A percentile compares a stretch with the other conserved stretches of the same genome.
These are phyloP conservation scores for Ricinus communis DNA, from an alignment of 345 rosid genomes.

Conservation along the genomic window DNA sequence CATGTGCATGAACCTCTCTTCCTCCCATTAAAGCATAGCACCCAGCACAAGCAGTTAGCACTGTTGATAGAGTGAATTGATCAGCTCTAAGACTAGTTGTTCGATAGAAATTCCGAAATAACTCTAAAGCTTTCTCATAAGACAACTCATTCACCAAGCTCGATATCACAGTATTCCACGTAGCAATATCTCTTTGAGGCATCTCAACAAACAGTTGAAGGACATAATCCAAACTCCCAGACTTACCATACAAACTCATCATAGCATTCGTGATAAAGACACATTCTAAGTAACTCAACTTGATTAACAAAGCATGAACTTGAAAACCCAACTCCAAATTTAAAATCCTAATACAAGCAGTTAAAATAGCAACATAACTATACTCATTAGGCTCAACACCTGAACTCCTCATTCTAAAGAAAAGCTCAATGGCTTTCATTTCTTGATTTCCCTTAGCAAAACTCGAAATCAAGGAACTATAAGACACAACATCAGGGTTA, in stretches of 20 bases:
- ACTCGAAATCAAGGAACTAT: slow-evolving; percentile 59
- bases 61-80: slow-evolving; percentile 55
- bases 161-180: slow-evolving; percentile 76
- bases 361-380: slow-evolving; percentile 53
- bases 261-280: slow-evolving; percentile 63
- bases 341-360: slow-evolving; percentile 46
- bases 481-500: slow-evolving; percentile 67
- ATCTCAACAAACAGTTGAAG: slow-evolving; percentile 64
- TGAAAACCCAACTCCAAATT: slow-evolving; percentile 50
- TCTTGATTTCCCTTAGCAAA: slow-evolving; percentile 54
- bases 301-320: slow-evolving; percentile 50
- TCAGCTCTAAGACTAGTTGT: slow-evolving; percentile 43
- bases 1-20: slow-evolving; percentile 61
- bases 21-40: slow-evolving; percentile 45
- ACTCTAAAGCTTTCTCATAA: slow-evolving; percentile 45
- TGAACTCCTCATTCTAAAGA: slow-evolving; percentile 53
- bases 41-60: slow-evolving; percentile 62
- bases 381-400: slow-evolving; percentile 53
- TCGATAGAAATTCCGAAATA: slow-evolving; percentile 43
- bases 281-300: slow-evolving; percentile 37
- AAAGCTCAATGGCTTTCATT: slow-evolving; percentile 49
- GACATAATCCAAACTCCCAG: slow-evolving; percentile 38
- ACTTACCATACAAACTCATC: slow-evolving; percentile 60
- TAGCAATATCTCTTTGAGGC: slow-evolving; percentile 54
- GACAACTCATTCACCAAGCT: slow-evolving; percentile 45